Conservation (phyloP, 768 basidiomycete species). For the Rickenella mellea region DNA sequence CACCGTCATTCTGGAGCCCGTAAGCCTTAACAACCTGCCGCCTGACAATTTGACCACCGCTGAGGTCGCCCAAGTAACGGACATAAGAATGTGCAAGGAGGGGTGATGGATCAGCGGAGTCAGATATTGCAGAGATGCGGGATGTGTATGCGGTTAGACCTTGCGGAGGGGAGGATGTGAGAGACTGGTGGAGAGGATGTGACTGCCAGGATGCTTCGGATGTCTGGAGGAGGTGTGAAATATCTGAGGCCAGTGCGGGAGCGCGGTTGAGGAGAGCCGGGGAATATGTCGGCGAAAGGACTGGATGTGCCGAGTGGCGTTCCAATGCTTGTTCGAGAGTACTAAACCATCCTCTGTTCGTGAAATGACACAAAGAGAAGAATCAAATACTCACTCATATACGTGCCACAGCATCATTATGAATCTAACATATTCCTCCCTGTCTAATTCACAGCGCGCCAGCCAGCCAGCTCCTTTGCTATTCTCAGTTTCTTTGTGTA, state of each 20-base stretch:
- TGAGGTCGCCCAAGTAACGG: slow-evolving; percentile 75
- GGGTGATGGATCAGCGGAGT: slow-evolving; percentile 33
- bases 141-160: slow-evolving; percentile 42
- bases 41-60: slow-evolving; percentile 67
- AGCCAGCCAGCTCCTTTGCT: slow-evolving; percentile 49
- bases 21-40: slow-evolving; percentile 60
- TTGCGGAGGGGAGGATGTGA: slow-evolving; percentile 37
- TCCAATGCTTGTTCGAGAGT: slow-evolving; percentile 49
- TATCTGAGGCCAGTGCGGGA: slow-evolving; percentile 53
- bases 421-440: slow-evolving; percentile 59
- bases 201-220: slow-evolving; percentile 45
- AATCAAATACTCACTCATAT: slow-evolving; percentile 53
- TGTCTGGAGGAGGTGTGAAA: slow-evolving; percentile 46
- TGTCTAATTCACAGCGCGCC: slow-evolving; percentile 46
- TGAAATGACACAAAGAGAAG: background rate
- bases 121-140: slow-evolving; percentile 41
- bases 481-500: slow-evolving; percentile 50
- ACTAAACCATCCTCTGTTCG: slow-evolving; percentile 21
- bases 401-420: slow-evolving; percentile 74
- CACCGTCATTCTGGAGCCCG: slow-evolving; percentile 39
- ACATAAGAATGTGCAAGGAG: slow-evolving; percentile 76
- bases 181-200: slow-evolving; percentile 41
- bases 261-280: slow-evolving; percentile 59
- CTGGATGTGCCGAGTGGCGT: slow-evolving; percentile 48
- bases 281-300: slow-evolving; percentile 62